Conservation (phyloP, 1,139 yeast genomes). For the Hyphopichia fennica region DNA sequence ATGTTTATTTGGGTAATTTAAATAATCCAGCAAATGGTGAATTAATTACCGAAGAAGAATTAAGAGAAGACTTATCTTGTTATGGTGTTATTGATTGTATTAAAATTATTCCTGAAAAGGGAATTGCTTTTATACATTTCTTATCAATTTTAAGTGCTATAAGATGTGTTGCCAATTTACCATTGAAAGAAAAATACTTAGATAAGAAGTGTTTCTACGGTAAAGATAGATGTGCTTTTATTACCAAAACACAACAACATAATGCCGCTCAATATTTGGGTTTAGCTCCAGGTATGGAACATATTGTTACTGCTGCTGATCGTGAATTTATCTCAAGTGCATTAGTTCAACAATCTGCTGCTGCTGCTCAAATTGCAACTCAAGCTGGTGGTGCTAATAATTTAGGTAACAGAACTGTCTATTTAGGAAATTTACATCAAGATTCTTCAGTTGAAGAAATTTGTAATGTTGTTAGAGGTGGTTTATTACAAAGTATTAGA, state of each 20-base stretch:
- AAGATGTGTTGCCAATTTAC: conserved; percentile 58
- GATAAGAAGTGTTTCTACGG: conserved; percentile 62
- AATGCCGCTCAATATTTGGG: conserved; percentile 96
- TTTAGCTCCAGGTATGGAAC: conserved; percentile 86
- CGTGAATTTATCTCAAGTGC: conserved; percentile 62
- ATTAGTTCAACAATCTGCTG: conserved; percentile 64
- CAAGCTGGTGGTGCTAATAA: conserved; percentile 77
- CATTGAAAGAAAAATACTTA: conserved; percentile 53
- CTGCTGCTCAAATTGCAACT: conserved; percentile 73
- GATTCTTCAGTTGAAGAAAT: conserved; percentile 88
- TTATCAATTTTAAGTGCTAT: conserved; percentile 58
- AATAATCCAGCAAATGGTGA: conserved; percentile 47
- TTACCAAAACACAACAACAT: conserved; percentile 93
- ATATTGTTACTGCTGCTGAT: conserved; percentile 78
- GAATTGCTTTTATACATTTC: conserved; percentile 62
- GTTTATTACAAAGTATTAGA: conserved; percentile 72
- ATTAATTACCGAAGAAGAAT: conserved; percentile 58
- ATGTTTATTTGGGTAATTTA: conserved; percentile 79
- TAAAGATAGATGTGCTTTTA: conserved; percentile 67
- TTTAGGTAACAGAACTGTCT: conserved; percentile 88
- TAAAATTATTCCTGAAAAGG: conserved; percentile 57
- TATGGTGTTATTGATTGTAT: conserved; percentile 60
- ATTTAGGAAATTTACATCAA: conserved; percentile 82
- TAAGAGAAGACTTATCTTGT: conserved; percentile 47
- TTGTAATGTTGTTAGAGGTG: conserved; percentile 93